phyloP scores from a whole-genome alignment of 495 filamentous ascomycete species.

The Penicillium lagena region DNA sequence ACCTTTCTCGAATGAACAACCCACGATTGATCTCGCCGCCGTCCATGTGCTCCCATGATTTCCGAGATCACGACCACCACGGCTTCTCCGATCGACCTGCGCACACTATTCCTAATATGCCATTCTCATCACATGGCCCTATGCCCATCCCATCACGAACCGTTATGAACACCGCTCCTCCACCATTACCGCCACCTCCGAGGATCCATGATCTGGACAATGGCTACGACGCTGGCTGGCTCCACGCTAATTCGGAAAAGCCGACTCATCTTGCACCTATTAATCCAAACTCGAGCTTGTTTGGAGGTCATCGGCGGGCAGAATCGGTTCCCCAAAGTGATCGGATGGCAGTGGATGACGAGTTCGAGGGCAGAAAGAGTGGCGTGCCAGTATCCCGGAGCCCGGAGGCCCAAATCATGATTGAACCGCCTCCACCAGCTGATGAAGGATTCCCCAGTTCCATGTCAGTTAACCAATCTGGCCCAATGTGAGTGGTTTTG shows the following conservation, averaged over 20 bases:
- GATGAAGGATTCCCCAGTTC: conserved; percentile 39
- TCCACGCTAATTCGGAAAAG: conserved; percentile 45
- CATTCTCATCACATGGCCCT: conserved; percentile 38
- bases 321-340: conserved; percentile 25
- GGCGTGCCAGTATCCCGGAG: conserved; percentile 25
- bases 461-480: conserved; percentile 28
- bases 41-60: conserved; percentile 38
- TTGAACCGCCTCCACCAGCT: conserved; percentile 39
- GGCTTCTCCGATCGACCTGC: conserved; percentile 9
- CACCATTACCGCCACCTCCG: conserved; percentile 57
- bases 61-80: conserved; percentile 27
- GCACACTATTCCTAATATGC: conserved; percentile 24
- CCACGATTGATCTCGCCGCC: conserved; percentile 45
- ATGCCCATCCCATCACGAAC: conserved; percentile 51
- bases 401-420: conserved; percentile 37
- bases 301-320: conserved; percentile 37
- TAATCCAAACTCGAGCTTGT: conserved; percentile 48
- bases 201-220: conserved; percentile 46
- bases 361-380: conserved; percentile 26
- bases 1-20: conserved; percentile 47
- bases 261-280: conserved; percentile 35
- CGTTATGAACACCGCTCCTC: conserved; percentile 43
- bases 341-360: conserved; percentile 34
- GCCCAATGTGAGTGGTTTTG: conserved; percentile 37
- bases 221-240: conserved; percentile 55